These are phyloP conservation scores for Lentinula lateritia DNA, from an alignment of 768 basidiomycete species.

Conservation along the genomic window DNA sequence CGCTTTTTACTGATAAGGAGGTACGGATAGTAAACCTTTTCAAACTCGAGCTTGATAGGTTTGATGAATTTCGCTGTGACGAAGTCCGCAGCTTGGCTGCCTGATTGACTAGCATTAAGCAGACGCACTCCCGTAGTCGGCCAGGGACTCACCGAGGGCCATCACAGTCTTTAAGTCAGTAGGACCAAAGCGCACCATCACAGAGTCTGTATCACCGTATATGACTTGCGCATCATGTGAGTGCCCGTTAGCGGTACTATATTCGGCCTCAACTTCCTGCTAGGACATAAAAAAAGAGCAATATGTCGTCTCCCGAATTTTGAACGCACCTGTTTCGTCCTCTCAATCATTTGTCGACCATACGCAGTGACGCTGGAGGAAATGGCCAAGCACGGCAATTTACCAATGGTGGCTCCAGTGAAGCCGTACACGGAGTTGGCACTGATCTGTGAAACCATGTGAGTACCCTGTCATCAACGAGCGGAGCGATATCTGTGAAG, in stretches of 20 bases:
- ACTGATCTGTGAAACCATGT: conserved; percentile 61
- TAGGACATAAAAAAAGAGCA: neutral
- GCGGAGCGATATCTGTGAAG: neutral
- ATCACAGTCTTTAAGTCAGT: conserved; percentile 83
- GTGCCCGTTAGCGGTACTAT: conserved; percentile 80
- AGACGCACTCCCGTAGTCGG: neutral
- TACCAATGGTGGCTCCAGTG: conserved; percentile 96
- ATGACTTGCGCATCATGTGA: conserved; percentile 88
- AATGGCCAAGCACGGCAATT: conserved; percentile 91
- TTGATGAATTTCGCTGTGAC: conserved; percentile 89
- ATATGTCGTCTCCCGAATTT: neutral
- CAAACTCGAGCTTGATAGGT: conserved; percentile 98
- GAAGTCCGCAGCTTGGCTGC: conserved; percentile 86
- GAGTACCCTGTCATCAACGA: neutral
- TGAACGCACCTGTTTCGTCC: conserved; percentile 72
- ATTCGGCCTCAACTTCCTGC: conserved; percentile 87
- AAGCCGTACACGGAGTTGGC: conserved; percentile 99
- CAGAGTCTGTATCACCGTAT: conserved; percentile 98
- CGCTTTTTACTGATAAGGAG: conserved; percentile 98
- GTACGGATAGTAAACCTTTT: conserved; percentile 99
- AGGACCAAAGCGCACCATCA: conserved; percentile 97
- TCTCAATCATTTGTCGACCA: conserved; percentile 98
- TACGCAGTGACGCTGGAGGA: conserved; percentile 95
- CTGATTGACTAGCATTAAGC: conserved; percentile 30
- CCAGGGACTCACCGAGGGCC: conserved; percentile 67